A percentile compares a stretch with the other conserved stretches of the same genome.
phyloP scores from a whole-genome alignment of 1,139 yeast genomes.

The Suhomyces yuchorum region DNA sequence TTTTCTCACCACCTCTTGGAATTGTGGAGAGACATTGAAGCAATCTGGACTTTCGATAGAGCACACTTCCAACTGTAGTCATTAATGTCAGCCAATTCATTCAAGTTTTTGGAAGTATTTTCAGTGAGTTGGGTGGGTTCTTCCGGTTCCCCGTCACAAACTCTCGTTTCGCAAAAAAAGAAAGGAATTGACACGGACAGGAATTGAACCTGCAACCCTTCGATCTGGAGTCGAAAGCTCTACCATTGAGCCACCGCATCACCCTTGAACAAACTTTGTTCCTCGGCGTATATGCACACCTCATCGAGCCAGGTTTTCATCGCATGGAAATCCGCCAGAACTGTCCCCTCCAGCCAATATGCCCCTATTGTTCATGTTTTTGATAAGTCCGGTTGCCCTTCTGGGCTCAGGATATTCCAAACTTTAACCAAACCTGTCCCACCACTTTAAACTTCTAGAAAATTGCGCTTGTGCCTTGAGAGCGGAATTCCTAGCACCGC shows the following conservation, averaged over 20 bases:
- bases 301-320: not conserved
- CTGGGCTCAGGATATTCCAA: no score
- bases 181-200: constrained; percentile 24
- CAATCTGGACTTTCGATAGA: no score
- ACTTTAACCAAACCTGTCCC: not conserved
- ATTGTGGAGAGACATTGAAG: no score
- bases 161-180: constrained; percentile 8
- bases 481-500: not conserved
- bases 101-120: no score
- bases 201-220: constrained; percentile 50
- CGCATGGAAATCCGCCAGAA: no score
- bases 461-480: not conserved
- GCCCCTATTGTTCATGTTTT: not conserved
- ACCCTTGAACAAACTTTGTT: not conserved
- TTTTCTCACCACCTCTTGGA: no score
- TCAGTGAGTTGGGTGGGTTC: not conserved
- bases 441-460: not conserved
- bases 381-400: not conserved
- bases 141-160: not conserved
- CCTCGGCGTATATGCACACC: not conserved
- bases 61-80: no score
- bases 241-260: constrained; percentile 89
- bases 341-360: not conserved
- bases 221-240: constrained; percentile 86
- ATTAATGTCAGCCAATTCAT: no score